Conservation (phyloP, 371 early-diverging fungal genomes). For the Mortierella polycephala region DNA sequence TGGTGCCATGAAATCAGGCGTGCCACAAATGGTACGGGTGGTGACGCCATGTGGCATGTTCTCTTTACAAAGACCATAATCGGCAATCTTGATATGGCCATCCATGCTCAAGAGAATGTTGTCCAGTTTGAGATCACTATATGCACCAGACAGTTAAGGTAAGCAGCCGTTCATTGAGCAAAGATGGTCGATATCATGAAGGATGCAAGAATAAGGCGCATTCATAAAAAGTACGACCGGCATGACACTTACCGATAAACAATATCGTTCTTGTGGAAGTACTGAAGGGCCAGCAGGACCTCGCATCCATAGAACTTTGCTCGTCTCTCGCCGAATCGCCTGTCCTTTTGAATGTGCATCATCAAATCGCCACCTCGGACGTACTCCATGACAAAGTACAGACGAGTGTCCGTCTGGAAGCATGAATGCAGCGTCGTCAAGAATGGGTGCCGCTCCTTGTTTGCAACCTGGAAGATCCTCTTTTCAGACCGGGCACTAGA, state of each 20-base stretch:
- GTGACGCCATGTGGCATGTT: slow-evolving; percentile 67
- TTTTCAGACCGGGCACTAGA: slow-evolving; percentile 81
- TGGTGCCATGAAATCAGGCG: slow-evolving; percentile 90
- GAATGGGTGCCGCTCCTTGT: slow-evolving; percentile 88
- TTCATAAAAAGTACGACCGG: not conserved
- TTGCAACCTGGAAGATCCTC: slow-evolving; percentile 80
- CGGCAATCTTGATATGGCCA: slow-evolving; percentile 80
- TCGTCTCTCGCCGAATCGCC: slow-evolving; percentile 84
- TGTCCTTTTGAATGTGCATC: slow-evolving; percentile 83
- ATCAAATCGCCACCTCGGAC: slow-evolving; percentile 96
- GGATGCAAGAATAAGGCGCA: not conserved
- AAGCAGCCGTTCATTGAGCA: not conserved
- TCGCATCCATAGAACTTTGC: slow-evolving; percentile 86
- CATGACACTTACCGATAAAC: slow-evolving; percentile 68
- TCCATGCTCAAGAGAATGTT: slow-evolving; percentile 72
- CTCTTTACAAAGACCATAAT: slow-evolving; percentile 80
- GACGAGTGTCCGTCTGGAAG: slow-evolving; percentile 89
- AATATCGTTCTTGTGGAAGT: slow-evolving; percentile 80
- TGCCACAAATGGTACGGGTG: slow-evolving; percentile 84
- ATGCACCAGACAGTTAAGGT: not conserved
- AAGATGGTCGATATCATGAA: not conserved
- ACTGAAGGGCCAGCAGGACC: slow-evolving; percentile 79
- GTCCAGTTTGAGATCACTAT: slow-evolving; percentile 75
- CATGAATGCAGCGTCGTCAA: slow-evolving; percentile 91
- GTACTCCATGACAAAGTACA: slow-evolving; percentile 98